A percentile compares a stretch with the other conserved stretches of the same genome.
These are phyloP conservation scores for Penstemon davidsonii DNA, from an alignment of 257 asterid genomes.

Conservation along the genomic window DNA sequence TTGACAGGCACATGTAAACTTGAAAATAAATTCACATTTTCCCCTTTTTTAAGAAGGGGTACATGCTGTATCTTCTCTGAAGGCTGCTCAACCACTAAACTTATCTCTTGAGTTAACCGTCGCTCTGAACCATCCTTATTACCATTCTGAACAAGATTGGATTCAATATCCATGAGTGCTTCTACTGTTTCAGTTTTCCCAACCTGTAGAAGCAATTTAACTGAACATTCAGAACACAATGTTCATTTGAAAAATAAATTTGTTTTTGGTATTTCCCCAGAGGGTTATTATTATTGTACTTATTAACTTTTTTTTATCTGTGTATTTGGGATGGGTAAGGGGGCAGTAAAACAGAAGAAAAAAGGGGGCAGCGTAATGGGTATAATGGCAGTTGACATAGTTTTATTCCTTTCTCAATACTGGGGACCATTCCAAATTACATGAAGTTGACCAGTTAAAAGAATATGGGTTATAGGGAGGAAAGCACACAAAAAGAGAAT, in stretches of 20 bases:
- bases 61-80: slow-evolving; percentile 38
- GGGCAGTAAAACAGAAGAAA: neutral
- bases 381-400: neutral
- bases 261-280: neutral
- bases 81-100: slow-evolving; percentile 38
- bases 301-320: neutral
- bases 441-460: neutral
- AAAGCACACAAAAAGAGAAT: neutral
- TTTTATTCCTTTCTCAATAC: neutral
- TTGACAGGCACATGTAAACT: slow-evolving; percentile 37
- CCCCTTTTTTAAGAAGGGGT: slow-evolving; percentile 38
- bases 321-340: neutral
- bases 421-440: neutral
- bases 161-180: slow-evolving; percentile 35
- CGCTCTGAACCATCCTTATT: slow-evolving; percentile 37
- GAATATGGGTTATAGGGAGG: neutral
- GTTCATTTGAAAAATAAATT: neutral
- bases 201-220: slow-evolving; percentile 44
- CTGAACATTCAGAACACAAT: slow-evolving; percentile 9
- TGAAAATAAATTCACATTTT: slow-evolving; percentile 34
- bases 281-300: neutral
- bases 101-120: slow-evolving; percentile 36
- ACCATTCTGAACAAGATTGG: slow-evolving; percentile 40
- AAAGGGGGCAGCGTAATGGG: neutral
- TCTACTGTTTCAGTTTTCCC: slow-evolving; percentile 44